Evolutionary conservation across 305 asterid genomes (phyloP).

Genomic region (Fraxinus baroniana): DNA sequence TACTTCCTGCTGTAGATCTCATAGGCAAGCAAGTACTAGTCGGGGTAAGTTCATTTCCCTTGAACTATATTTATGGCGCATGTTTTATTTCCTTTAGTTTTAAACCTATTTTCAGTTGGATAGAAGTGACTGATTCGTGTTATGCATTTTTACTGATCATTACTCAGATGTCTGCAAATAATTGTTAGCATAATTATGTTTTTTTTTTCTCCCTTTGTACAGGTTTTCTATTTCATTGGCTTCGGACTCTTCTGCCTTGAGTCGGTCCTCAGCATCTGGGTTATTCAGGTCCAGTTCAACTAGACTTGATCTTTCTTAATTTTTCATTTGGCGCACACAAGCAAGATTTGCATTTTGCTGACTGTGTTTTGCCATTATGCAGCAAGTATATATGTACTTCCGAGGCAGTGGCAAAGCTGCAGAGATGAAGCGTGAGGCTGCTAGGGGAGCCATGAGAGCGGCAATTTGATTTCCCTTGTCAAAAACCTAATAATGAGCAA

Average conservation of each 20-base stretch:
- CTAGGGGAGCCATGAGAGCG: conserved; percentile 76
- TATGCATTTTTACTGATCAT: background rate
- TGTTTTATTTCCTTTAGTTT: background rate
- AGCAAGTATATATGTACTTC: conserved; percentile 92
- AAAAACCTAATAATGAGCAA: background rate
- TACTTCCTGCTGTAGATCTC: conserved; percentile 84
- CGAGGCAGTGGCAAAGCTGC: conserved; percentile 91
- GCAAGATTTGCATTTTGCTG: background rate
- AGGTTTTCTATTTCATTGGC: conserved; percentile 94
- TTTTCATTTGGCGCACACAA: background rate
- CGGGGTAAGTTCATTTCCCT: conserved; percentile 60
- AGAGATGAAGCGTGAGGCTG: conserved; percentile 85
- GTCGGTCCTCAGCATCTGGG: conserved; percentile 89
- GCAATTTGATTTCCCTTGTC: conserved; percentile 40
- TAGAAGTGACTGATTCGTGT: background rate
- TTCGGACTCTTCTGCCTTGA: conserved; percentile 85
- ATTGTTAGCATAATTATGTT: background rate
- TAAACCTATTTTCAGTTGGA: background rate
- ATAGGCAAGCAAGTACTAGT: conserved; percentile 63
- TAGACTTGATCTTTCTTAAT: background rate
- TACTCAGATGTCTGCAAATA: background rate
- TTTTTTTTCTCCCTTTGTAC: conserved; percentile 15
- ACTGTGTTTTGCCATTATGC: conserved; percentile 20
- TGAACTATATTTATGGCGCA: background rate
- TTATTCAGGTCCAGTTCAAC: conserved; percentile 63